Evolutionary conservation across 2,329 filamentous ascomycete genomes (phyloP).

Genomic region (Stachybotrys echinatus): DNA sequence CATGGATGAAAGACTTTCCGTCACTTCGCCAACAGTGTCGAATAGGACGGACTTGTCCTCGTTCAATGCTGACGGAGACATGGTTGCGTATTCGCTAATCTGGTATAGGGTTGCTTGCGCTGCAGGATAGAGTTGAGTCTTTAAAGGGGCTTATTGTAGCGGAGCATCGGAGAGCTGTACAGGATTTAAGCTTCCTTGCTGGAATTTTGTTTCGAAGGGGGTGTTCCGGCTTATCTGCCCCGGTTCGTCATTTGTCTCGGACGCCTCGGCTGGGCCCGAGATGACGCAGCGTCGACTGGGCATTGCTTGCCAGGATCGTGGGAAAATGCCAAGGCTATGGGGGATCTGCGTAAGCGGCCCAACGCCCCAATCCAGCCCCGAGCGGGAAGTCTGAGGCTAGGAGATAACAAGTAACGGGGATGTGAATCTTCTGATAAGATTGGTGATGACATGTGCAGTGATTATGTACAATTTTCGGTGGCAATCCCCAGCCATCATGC

Average conservation of each 20-base stretch:
- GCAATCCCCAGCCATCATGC: no score
- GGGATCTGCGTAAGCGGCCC: not conserved
- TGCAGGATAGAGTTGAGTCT: not conserved
- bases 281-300: not conserved
- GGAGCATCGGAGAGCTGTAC: not conserved
- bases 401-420: not conserved
- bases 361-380: not conserved
- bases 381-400: not conserved
- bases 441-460: not conserved
- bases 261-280: not conserved
- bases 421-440: not conserved
- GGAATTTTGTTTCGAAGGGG: not conserved
- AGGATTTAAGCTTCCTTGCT: not conserved
- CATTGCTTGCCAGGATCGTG: not conserved
- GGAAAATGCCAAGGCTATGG: not conserved
- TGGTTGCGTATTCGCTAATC: constrained; percentile 2
- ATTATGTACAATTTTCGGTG: not conserved
- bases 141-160: not conserved
- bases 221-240: not conserved
- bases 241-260: not conserved
- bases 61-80: constrained; percentile 13
- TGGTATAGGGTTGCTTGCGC: not conserved
- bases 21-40: constrained; percentile 22
- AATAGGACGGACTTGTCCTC: constrained; percentile 14
- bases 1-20: constrained; percentile 23